Base-by-base conservation (phyloP, 176 grass and related monocot genomes). In the Themeda triandra region DNA sequence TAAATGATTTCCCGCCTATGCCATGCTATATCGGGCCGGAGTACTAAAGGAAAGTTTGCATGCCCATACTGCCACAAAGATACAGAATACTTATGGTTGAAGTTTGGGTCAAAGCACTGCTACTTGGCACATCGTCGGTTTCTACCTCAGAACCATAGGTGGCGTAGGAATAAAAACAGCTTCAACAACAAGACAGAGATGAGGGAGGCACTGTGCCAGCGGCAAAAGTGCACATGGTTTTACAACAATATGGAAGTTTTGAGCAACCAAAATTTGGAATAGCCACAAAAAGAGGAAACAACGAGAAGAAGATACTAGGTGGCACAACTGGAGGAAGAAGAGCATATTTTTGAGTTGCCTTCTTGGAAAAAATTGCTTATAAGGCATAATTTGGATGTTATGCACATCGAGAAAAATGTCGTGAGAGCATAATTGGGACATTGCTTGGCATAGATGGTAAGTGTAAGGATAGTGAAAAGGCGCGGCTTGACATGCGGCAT, bases 371-470 rank as follows among this genome's bases (percentile, higher is more conserved):
- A n/a, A n/a, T n/a, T n/a, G n/a, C n/a, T n/a, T n/a, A n/a, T n/a
- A n/a, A 41, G 67, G 21, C 67, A 70, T 70, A 70, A 70, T 41
- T 35, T 70, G 35, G 67, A 69, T 69, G 66, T 69, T 17, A 69
- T 37, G 66, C 66, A 68, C 17, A 68, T 68, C 0, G 27, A 37
- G 14, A 68, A 36, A 21, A 68, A 68, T 8, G 39, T 39, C 3
- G 14, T 49, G 25, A 73, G 13, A 49, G 41, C 19, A 78, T 44
- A 59, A 58, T 85, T 13, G 83, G 42, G 4, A 68, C 62, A 7
- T 41, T 85, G 44, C 73, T 76, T 53, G 41, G 53, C 4, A 53
- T 76, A 10, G 69, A 84, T 33, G 66, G 58, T 56, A 68, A 76
- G 33, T 31, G 9, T 13, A 76, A 78, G 36, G 71, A 73, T 49